Percentiles rank a stretch among this genome's conserved stretches.
Evolutionary conservation across 2,329 filamentous ascomycete species (phyloP).

Genomic region (Phialophora verrucosa): DNA sequence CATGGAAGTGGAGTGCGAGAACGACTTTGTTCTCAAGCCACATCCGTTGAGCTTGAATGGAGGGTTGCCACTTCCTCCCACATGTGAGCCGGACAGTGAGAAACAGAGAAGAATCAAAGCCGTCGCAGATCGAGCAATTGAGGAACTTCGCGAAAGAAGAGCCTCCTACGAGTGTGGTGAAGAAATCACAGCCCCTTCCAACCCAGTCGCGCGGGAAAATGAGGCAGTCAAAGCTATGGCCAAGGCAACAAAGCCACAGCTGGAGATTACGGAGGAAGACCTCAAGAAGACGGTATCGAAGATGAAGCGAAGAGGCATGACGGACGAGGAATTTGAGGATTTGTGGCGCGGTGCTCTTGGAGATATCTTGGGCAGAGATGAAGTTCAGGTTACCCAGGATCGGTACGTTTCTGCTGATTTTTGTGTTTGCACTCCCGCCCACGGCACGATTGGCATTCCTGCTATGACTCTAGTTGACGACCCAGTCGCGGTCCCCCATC

Average conservation of each 20-base stretch:
- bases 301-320: conserved; percentile 82
- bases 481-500: background rate
- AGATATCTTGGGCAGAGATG: conserved; percentile 61
- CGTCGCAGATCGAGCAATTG: conserved; percentile 85
- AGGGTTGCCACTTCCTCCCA: conserved; percentile 81
- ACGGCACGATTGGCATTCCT: background rate
- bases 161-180: conserved; percentile 92
- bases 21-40: conserved; percentile 81
- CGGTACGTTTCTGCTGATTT: conserved; percentile 58
- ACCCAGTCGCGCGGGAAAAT: conserved; percentile 7
- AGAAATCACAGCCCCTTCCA: conserved; percentile 50
- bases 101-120: conserved; percentile 85
- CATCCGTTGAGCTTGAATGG: conserved; percentile 85
- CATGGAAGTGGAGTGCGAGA: conserved; percentile 78
- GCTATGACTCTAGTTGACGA: background rate
- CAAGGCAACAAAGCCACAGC: conserved; percentile 42
- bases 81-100: conserved; percentile 92
- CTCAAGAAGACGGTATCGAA: conserved; percentile 77
- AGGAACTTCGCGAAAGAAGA: conserved; percentile 81
- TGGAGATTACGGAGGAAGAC: conserved; percentile 70
- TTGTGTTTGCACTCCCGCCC: conserved; percentile 18
- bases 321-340: conserved; percentile 87
- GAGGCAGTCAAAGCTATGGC: conserved; percentile 57
- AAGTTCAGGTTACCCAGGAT: conserved; percentile 62
- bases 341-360: conserved; percentile 63